Evolutionary conservation across 345 rosid species (phyloP), one percentile per base, ranked within the genome.

Genomic region (Anastatica hierochuntica): DNA sequence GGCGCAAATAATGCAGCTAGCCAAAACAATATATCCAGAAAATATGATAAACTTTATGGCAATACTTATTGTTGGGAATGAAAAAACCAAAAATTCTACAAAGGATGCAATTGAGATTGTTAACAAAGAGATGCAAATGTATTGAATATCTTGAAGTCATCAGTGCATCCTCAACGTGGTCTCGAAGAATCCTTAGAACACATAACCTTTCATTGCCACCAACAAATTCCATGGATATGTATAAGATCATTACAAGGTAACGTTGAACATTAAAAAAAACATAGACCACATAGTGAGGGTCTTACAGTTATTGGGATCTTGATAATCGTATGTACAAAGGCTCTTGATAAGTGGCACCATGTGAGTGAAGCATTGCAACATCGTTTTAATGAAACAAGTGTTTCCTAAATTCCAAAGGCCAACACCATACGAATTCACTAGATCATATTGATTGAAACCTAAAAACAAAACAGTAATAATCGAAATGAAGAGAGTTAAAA

Each of bases 321-420:
- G 58, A 60, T 74, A 81, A 31, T 70, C 55, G 36, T 16, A 77
- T 33, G 76, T 52, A 15, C 51, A 66, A 46, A 92, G 81, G 49
- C 71, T 77, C 58, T 72, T 61, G 30, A 88, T 71, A 49, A 88
- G 61, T 0, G 88, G 88, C 57, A 88, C 84, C 0, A 95, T 83
- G 48, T 92, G 98, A 7, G 95, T 85, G 37, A 92, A 63, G 65
- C 98, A 88, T 54, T 92, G 98, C 64, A 92, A 62, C 21, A 88
- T 75, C 5, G 90, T 79, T 58, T 92, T 92, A 20, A 92, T 48
- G 53, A 81, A 92, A 71, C 98, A 92, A 1, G 85, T 83, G 59
- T 85, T 83, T 7, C 97, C 98, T 40, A 78, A 56, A 74, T 92
- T 92, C 13, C 8, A 49, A 39, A 92, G 78, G 33, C 95, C 98